These are phyloP conservation scores for Vaucheria bursata DNA, from an alignment of 352 stramenopile genomes.

Conservation along the genomic window DNA sequence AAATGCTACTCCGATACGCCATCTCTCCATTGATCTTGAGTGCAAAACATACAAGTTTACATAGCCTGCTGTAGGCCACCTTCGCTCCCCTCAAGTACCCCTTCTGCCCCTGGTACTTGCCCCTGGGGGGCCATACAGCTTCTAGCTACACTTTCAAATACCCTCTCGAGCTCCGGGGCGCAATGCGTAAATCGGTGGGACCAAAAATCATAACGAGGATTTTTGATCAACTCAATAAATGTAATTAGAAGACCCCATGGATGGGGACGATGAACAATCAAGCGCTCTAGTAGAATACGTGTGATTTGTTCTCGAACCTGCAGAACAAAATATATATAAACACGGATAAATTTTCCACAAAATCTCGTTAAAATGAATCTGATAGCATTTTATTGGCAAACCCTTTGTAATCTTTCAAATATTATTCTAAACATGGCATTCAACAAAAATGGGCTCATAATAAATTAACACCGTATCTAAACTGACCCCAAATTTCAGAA, in stretches of 20 bases:
- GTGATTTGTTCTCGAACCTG: conserved; percentile 79
- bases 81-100: neutral
- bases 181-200: conserved; percentile 95
- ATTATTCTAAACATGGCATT: too few species aligned
- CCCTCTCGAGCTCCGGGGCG: conserved; percentile 94
- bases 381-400: neutral
- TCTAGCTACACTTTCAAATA: conserved; percentile 94
- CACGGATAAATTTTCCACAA: neutral
- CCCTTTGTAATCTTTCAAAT: conserved; percentile 3
- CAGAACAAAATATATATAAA: too few species aligned
- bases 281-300: conserved; percentile 92
- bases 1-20: too few species aligned
- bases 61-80: too few species aligned
- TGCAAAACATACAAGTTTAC: too few species aligned
- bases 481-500: too few species aligned
- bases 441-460: too few species aligned
- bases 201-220: conserved; percentile 98
- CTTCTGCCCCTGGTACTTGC: conserved; percentile 4
- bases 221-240: conserved; percentile 99
- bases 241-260: conserved; percentile 95
- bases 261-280: conserved; percentile 96
- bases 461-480: too few species aligned
- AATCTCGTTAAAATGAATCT: neutral
- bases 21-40: too few species aligned
- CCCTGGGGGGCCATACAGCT: conserved; percentile 69